Evolutionary conservation across 495 filamentous ascomycete species (phyloP).

Genomic region (Podospora tetraspora): DNA sequence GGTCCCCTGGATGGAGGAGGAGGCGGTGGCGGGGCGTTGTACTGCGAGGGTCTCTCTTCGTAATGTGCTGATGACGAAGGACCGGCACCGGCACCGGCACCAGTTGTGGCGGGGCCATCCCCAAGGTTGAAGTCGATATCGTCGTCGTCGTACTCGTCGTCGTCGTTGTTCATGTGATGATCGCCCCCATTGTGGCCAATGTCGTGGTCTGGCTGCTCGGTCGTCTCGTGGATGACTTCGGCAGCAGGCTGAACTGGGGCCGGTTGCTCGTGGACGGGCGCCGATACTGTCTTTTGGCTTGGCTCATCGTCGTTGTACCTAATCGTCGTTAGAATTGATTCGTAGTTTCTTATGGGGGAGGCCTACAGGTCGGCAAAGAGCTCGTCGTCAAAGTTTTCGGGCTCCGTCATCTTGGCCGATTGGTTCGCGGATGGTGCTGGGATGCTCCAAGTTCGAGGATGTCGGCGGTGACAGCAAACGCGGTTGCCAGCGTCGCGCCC

Average conservation of each 20-base stretch:
- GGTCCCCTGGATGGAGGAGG: conserved; percentile 41
- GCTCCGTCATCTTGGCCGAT: conserved; percentile 63
- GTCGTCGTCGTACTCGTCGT: conserved; percentile 63
- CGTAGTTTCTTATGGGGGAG: background rate
- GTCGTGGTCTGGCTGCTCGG: conserved; percentile 29
- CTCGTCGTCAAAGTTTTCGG: conserved; percentile 91
- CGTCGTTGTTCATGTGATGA: conserved; percentile 44
- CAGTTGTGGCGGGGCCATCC: conserved; percentile 36
- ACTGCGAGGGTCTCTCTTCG: conserved; percentile 26
- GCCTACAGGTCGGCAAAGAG: conserved; percentile 97
- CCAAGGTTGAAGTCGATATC: conserved; percentile 56
- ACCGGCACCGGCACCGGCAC: background rate
- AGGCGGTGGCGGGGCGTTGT: conserved; percentile 23
- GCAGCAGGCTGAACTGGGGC: conserved; percentile 24
- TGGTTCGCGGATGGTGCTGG: background rate
- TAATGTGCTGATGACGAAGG: conserved; percentile 23
- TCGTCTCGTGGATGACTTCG: conserved; percentile 48
- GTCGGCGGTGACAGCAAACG: background rate
- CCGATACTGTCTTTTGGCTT: conserved; percentile 37
- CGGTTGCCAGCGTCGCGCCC: background rate
- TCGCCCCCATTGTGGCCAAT: conserved; percentile 41
- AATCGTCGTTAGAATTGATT: conserved; percentile 13
- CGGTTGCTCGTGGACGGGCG: conserved; percentile 30
- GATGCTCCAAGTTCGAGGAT: background rate
- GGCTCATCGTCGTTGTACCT: conserved; percentile 88